phyloP scores from a whole-genome alignment of 805 yeast genomes.

The Hanseniaspora vineae region DNA sequence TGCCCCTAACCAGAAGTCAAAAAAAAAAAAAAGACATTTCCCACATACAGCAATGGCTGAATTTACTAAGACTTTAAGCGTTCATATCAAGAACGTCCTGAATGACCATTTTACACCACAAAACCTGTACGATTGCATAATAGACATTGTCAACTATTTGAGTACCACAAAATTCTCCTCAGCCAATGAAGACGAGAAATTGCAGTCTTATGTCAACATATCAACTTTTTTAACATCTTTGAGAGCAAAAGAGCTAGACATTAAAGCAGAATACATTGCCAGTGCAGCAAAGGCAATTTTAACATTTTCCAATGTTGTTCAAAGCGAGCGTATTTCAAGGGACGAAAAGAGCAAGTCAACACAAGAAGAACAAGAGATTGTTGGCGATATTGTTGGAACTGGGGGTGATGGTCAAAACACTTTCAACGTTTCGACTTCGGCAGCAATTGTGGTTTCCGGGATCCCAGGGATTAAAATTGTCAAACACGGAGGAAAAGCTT shows the following conservation, averaged over 20 bases:
- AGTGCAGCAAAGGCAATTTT: constrained; percentile 71
- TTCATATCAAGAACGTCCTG: constrained; percentile 50
- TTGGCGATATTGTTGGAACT: constrained; percentile 83
- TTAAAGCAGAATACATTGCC: constrained; percentile 68
- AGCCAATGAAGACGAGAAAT: background rate
- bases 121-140: constrained; percentile 54
- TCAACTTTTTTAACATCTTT: constrained; percentile 73
- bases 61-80: constrained; percentile 4
- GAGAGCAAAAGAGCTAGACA: constrained; percentile 63
- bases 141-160: constrained; percentile 43
- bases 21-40: too few species aligned
- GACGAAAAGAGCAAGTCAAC: too few species aligned
- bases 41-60: constrained; percentile 2
- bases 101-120: constrained; percentile 39
- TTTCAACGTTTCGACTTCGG: constrained; percentile 87
- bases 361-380: background rate
- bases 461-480: constrained; percentile 58
- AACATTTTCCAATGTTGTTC: constrained; percentile 46
- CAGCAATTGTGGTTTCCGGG: constrained; percentile 92
- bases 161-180: constrained; percentile 29
- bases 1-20: too few species aligned
- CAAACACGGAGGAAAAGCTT: constrained; percentile 96
- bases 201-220: constrained; percentile 38
- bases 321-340: too few species aligned
- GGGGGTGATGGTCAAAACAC: constrained; percentile 99